Evolutionary conservation across 305 asterid species (phyloP).

Genomic region (Andrographis paniculata): DNA sequence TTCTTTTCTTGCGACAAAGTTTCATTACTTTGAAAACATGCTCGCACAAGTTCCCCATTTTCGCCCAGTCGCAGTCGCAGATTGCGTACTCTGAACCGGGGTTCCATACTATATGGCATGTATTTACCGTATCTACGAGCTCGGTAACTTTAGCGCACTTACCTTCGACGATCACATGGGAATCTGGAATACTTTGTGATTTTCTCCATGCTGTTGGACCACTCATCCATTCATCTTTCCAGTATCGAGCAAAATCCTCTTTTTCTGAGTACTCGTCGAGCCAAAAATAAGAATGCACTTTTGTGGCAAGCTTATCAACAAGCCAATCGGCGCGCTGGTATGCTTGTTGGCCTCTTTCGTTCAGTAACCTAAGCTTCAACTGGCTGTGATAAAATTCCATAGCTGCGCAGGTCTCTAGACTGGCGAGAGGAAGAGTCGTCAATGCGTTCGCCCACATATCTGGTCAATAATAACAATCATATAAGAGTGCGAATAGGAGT

Average conservation of each 20-base stretch:
- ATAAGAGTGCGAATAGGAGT: constrained; percentile 17
- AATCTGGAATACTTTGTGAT: constrained; percentile 59
- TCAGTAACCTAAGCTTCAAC: constrained; percentile 62
- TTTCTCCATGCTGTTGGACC: constrained; percentile 83
- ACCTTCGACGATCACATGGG: constrained; percentile 50
- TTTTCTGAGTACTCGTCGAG: constrained; percentile 78
- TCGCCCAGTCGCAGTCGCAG: constrained; percentile 77
- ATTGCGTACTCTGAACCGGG: constrained; percentile 84
- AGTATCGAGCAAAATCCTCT: constrained; percentile 73
- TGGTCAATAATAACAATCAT: constrained; percentile 21
- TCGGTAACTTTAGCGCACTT: constrained; percentile 47
- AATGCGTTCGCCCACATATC: constrained; percentile 58
- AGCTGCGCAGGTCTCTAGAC: constrained; percentile 80
- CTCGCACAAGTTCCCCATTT: constrained; percentile 76
- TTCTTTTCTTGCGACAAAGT: constrained; percentile 50
- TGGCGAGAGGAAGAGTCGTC: constrained; percentile 65
- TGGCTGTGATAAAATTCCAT: constrained; percentile 84
- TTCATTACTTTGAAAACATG: constrained; percentile 60
- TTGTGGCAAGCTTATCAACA: constrained; percentile 69
- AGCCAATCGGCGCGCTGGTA: constrained; percentile 85
- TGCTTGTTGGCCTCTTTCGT: constrained; percentile 47
- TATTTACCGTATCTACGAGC: constrained; percentile 30
- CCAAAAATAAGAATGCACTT: constrained; percentile 91
- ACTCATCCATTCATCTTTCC: constrained; percentile 83
- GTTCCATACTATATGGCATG: constrained; percentile 39